Evolutionary conservation across 495 filamentous ascomycete species (phyloP), one percentile per base, ranked within the genome.

Genomic region (Geoglossum glabrum): DNA sequence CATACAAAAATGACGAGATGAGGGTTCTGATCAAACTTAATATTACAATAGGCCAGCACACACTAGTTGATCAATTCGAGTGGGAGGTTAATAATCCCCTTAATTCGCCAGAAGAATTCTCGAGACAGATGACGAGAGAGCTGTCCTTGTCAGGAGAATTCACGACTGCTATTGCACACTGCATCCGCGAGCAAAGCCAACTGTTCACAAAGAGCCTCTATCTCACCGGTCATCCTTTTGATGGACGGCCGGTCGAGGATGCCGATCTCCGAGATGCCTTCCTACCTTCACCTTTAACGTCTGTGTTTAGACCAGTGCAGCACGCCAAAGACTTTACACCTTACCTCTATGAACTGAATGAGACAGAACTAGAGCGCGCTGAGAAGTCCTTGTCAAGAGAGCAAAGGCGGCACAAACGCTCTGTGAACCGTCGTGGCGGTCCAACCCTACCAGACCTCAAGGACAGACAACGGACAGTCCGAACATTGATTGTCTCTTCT

Each of bases 1-100:
- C 92, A 3, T 95, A 95, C 72, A 95, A 96, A 68, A 92, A 98
- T 63, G 93, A 98, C 63, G 92, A 98, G 70, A 95, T 98, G 90
- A 82, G 92, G 57, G 88, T 98, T 31, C 71, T 89, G 21, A 79
- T 98, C 63, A 96, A 95, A 69, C 74, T 98, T 43, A 95, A 98
- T 66, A 96, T 98, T 65, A 97, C 92, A 26, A 96, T 98, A 67
- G 93, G 92, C 1, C 84, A 86, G 60, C 86, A 94, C 67, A 96
- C 90, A 0, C 74, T 98, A 27, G 82, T 95, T 25, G 92, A 98
- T 64, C 93, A 98, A 66, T 97, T 98, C 55, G 92, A 98, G 70
- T 98, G 92, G 92, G 92, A 97, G 64, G 87, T 97, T 65, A 97
- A 97, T 67, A 90, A 96, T 64, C 82, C 88, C 0, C 73, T 81